Conservation (phyloP, 164 flowering plant species). For the Protea cynaroides region DNA sequence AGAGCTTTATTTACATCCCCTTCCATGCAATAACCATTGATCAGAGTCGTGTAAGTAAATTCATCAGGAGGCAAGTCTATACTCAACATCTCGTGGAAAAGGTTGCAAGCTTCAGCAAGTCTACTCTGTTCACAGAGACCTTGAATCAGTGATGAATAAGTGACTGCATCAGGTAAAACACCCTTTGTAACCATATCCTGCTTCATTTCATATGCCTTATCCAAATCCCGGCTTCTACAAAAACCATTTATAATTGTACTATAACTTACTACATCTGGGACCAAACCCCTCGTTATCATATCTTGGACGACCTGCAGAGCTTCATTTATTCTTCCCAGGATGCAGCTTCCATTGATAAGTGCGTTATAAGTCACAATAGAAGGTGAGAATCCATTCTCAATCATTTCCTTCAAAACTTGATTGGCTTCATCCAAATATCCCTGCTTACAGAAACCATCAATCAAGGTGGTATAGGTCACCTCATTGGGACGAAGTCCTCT, state of each 20-base stretch:
- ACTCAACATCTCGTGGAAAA: slow-evolving; percentile 61
- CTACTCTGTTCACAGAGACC: slow-evolving; percentile 69
- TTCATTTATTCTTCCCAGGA: slow-evolving; percentile 50
- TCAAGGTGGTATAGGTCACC: slow-evolving; percentile 69
- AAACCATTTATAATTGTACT: slow-evolving; percentile 64
- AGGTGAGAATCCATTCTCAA: slow-evolving; percentile 45
- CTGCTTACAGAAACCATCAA: slow-evolving; percentile 75
- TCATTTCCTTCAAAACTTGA: slow-evolving; percentile 51
- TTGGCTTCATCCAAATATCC: slow-evolving; percentile 63
- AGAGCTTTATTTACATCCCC: slow-evolving; percentile 60
- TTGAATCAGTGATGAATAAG: slow-evolving; percentile 68
- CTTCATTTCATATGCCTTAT: slow-evolving; percentile 52
- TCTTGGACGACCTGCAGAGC: slow-evolving; percentile 42
- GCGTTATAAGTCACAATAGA: slow-evolving; percentile 70
- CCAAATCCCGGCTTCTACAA: slow-evolving; percentile 47
- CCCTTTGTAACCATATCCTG: slow-evolving; percentile 61
- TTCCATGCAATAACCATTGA: slow-evolving; percentile 65
- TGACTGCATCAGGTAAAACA: slow-evolving; percentile 50
- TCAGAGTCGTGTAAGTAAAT: slow-evolving; percentile 65
- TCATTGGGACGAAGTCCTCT: slow-evolving; percentile 68
- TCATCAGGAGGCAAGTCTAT: slow-evolving; percentile 66
- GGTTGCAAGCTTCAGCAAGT: slow-evolving; percentile 54
- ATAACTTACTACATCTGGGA: slow-evolving; percentile 72
- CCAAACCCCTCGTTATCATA: slow-evolving; percentile 50
- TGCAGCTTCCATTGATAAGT: slow-evolving; percentile 66